These are phyloP conservation scores for Telopea speciosissima DNA, from an alignment of 177 flowering plant genomes.

Conservation along the genomic window DNA sequence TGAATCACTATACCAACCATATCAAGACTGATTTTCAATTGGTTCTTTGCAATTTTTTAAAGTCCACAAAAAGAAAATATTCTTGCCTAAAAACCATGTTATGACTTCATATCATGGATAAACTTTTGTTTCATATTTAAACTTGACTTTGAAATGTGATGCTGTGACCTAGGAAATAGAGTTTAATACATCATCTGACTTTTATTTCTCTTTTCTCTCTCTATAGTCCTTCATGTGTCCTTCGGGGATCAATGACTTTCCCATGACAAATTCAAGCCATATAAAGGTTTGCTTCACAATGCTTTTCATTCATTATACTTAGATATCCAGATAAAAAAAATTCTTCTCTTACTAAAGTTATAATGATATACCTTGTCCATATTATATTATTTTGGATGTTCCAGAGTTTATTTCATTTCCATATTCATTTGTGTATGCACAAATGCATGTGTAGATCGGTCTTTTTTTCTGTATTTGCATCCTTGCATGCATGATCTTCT, in stretches of 20 bases:
- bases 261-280: slow-evolving; percentile 85
- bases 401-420: not conserved
- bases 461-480: not conserved
- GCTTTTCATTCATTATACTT: not conserved
- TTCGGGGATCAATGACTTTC: slow-evolving; percentile 97
- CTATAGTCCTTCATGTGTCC: slow-evolving; percentile 99
- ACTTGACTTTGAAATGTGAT: not conserved
- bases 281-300: slow-evolving; percentile 63
- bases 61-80: not conserved
- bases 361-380: not conserved
- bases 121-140: not conserved
- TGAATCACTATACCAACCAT: not conserved
- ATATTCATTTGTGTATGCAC: not conserved
- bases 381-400: not conserved
- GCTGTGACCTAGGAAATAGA: not conserved
- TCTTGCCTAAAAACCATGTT: too few relatives aligned
- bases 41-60: not conserved
- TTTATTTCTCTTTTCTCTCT: slow-evolving; percentile 11
- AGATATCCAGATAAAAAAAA: not conserved
- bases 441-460: not conserved
- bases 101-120: not conserved
- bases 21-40: not conserved
- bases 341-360: not conserved
- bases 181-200: not conserved
- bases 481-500: not conserved